A percentile compares a stretch with the other conserved stretches of the same genome.
phyloP scores from a whole-genome alignment of 2,329 filamentous ascomycete species.

The Samsoniella hepiali region DNA sequence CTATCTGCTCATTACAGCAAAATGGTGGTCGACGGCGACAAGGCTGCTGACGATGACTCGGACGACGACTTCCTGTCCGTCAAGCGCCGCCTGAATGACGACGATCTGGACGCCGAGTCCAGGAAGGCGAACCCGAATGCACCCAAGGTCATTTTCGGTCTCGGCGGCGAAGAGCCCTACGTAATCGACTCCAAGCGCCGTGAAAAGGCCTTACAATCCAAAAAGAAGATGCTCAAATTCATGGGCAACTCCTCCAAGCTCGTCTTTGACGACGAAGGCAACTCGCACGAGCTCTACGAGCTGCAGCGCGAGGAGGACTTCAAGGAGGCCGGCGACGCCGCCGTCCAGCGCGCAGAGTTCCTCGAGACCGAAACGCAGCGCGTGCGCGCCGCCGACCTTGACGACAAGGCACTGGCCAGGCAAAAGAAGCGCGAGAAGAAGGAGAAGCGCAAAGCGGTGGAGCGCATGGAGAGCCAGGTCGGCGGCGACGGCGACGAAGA shows the following conservation, averaged over 20 bases:
- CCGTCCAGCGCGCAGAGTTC: constrained; percentile 73
- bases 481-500: constrained; percentile 47
- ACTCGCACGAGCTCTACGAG: constrained; percentile 80
- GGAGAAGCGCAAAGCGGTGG: constrained; percentile 66
- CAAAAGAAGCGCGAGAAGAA: constrained; percentile 75
- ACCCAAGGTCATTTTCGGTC: constrained; percentile 61
- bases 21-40: constrained; percentile 59
- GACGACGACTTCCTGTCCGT: constrained; percentile 83
- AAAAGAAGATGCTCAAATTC: constrained; percentile 89
- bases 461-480: constrained; percentile 41
- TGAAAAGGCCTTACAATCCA: constrained; percentile 91
- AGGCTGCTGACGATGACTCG: constrained; percentile 54
- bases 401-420: constrained; percentile 78
- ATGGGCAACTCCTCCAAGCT: constrained; percentile 83
- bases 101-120: constrained; percentile 55
- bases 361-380: constrained; percentile 70
- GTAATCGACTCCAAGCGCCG: constrained; percentile 91
- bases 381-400: constrained; percentile 71
- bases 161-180: constrained; percentile 69
- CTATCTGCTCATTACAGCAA: constrained; percentile 91
- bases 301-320: constrained; percentile 84
- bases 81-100: constrained; percentile 78
- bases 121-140: constrained; percentile 41
- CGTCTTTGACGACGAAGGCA: constrained; percentile 89
- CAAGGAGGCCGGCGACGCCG: constrained; percentile 67